A percentile compares a stretch with the other conserved stretches of the same genome.
These are phyloP conservation scores for Mycena leptocephala DNA, from an alignment of 768 basidiomycete species.

Conservation along the genomic window DNA sequence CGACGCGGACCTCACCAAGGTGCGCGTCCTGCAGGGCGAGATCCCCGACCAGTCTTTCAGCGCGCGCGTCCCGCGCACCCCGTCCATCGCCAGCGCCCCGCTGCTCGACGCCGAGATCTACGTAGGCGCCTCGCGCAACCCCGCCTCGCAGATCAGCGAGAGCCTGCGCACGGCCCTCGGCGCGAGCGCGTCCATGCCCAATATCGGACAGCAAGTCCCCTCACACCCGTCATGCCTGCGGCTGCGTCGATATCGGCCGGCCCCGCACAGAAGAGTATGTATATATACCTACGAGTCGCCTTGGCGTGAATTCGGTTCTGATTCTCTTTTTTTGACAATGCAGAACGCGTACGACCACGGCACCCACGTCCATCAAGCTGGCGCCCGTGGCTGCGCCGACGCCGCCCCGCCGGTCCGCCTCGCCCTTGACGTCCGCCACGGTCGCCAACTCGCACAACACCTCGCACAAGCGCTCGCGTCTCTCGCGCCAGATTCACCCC, in stretches of 20 bases:
- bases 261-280: slow-evolving; percentile 61
- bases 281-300: too few species aligned
- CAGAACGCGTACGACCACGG: slow-evolving; percentile 60
- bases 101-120: slow-evolving; percentile 23
- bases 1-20: slow-evolving; percentile 65
- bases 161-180: slow-evolving; percentile 59
- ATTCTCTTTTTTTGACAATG: neutral
- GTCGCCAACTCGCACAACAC: slow-evolving; percentile 42
- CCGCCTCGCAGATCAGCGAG: slow-evolving; percentile 61
- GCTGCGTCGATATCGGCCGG: slow-evolving; percentile 36
- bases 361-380: slow-evolving; percentile 60
- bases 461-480: slow-evolving; percentile 58
- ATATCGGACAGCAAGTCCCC: slow-evolving; percentile 43
- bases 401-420: slow-evolving; percentile 59
- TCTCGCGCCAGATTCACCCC: slow-evolving; percentile 63
- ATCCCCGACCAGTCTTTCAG: slow-evolving; percentile 45
- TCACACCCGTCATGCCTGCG: slow-evolving; percentile 40
- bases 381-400: slow-evolving; percentile 53
- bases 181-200: slow-evolving; percentile 49
- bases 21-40: slow-evolving; percentile 65
- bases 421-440: slow-evolving; percentile 55
- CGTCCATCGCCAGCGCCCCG: slow-evolving; percentile 21
- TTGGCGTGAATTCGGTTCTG: neutral
- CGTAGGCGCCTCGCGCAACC: slow-evolving; percentile 35
- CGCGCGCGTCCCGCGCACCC: slow-evolving; percentile 38